Percentiles rank a stretch among this genome's conserved stretches.
Evolutionary conservation across 2,329 filamentous ascomycete species (phyloP).

Genomic region (Fusarium sp.): DNA sequence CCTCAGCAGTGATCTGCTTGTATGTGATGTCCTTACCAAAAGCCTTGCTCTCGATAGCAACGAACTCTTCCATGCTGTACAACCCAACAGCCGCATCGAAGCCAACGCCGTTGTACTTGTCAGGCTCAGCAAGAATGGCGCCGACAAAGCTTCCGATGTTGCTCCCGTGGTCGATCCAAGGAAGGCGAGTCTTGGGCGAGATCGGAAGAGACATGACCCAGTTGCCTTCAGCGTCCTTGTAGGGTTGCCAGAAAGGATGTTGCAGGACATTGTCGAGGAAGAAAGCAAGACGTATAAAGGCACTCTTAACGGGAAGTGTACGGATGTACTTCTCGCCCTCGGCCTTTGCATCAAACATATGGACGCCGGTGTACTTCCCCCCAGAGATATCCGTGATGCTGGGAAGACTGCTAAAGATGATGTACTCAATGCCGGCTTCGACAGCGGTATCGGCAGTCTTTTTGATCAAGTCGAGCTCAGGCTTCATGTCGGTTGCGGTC

Average conservation of each 20-base stretch:
- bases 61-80: slow-evolving; percentile 55
- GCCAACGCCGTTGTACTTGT: slow-evolving; percentile 57
- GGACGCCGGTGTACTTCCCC: slow-evolving; percentile 50
- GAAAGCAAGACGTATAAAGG: slow-evolving; percentile 56
- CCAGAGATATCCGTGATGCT: slow-evolving; percentile 52
- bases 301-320: slow-evolving; percentile 56
- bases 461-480: slow-evolving; percentile 56
- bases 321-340: slow-evolving; percentile 65
- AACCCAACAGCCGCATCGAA: slow-evolving; percentile 59
- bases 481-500: slow-evolving; percentile 50
- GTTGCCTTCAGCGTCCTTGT: slow-evolving; percentile 48
- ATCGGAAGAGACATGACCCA: slow-evolving; percentile 42
- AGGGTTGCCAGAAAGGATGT: slow-evolving; percentile 46
- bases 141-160: slow-evolving; percentile 60
- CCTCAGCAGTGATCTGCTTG: slow-evolving; percentile 38
- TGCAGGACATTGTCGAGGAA: slow-evolving; percentile 58
- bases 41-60: slow-evolving; percentile 53
- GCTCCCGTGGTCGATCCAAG: slow-evolving; percentile 57
- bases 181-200: slow-evolving; percentile 51
- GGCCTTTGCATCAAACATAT: slow-evolving; percentile 66
- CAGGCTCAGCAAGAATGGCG: slow-evolving; percentile 57
- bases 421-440: slow-evolving; percentile 53
- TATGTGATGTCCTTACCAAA: slow-evolving; percentile 53
- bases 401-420: slow-evolving; percentile 57
- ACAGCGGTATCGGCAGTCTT: slow-evolving; percentile 56